A percentile compares a stretch with the other conserved stretches of the same genome.
These are phyloP conservation scores for Xylariomycetidae sp. DNA, from an alignment of 2,329 filamentous ascomycete species.

Conservation along the genomic window DNA sequence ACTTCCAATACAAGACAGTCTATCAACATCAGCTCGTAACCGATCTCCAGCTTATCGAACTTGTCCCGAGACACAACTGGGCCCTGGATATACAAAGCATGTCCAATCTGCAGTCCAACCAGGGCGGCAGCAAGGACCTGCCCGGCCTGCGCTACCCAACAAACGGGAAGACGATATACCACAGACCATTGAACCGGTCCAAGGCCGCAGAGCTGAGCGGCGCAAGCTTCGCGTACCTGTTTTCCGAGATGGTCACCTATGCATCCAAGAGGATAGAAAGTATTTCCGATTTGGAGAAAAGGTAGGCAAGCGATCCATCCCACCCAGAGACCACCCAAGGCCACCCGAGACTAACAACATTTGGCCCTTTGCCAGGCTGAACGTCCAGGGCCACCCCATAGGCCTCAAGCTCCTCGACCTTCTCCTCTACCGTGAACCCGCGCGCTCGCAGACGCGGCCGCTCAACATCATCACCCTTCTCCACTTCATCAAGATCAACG, in stretches of 20 bases:
- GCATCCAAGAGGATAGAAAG: slow-evolving; percentile 86
- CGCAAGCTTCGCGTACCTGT: slow-evolving; percentile 91
- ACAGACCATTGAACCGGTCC: slow-evolving; percentile 86
- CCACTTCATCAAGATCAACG: slow-evolving; percentile 87
- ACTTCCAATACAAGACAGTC: too few relatives aligned
- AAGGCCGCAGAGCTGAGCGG: slow-evolving; percentile 87
- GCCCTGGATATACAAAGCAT: too few relatives aligned
- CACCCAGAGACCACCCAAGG: too few relatives aligned
- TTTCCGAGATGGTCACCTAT: slow-evolving; percentile 94
- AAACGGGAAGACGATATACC: slow-evolving; percentile 96
- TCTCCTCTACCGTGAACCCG: slow-evolving; percentile 75
- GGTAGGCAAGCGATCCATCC: slow-evolving; percentile 49
- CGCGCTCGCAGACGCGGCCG: slow-evolving; percentile 69
- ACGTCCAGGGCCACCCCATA: slow-evolving; percentile 87
- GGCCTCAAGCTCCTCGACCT: slow-evolving; percentile 94
- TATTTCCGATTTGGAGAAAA: slow-evolving; percentile 88
- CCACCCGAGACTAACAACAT: too few relatives aligned
- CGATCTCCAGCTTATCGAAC: too few relatives aligned
- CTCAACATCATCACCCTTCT: slow-evolving; percentile 86
- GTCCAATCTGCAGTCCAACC: slow-evolving; percentile 46
- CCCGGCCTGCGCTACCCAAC: slow-evolving; percentile 79
- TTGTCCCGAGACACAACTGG: too few relatives aligned
- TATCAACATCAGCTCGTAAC: too few relatives aligned
- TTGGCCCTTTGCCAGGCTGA: too few relatives aligned
- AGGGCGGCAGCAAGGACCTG: slow-evolving; percentile 43